Evolutionary conservation across 2,329 filamentous ascomycete genomes (phyloP).

Genomic region (Aspergillus sp.): DNA sequence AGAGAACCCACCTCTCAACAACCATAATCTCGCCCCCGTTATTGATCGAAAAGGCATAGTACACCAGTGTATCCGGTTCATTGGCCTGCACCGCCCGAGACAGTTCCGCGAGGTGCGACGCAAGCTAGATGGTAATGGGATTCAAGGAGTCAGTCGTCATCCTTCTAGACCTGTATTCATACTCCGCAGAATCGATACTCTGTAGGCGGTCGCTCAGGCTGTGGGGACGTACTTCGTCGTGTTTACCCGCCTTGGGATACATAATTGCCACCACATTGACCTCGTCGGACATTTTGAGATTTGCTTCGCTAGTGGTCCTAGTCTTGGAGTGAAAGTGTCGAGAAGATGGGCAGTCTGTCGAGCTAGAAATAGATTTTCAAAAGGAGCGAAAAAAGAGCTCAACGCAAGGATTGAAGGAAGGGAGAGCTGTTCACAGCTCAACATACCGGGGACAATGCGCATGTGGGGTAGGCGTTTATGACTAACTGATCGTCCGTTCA

Average conservation of each 20-base stretch:
- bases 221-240: constrained; percentile 26
- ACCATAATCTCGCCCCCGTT: constrained; percentile 33
- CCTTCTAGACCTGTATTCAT: neutral
- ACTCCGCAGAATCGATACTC: too few species aligned
- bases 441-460: neutral
- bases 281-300: constrained; percentile 25
- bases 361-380: neutral
- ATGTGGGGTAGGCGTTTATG: neutral
- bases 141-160: neutral
- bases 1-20: constrained; percentile 29
- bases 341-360: neutral
- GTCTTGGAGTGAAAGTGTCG: neutral
- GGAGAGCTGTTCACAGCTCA: neutral
- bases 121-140: constrained; percentile 19
- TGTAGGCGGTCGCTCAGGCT: too few species aligned
- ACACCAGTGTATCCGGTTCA: constrained; percentile 32
- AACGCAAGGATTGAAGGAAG: neutral
- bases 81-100: constrained; percentile 31
- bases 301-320: neutral
- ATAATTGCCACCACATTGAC: constrained; percentile 32
- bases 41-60: constrained; percentile 28
- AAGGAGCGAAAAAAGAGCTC: too few species aligned
- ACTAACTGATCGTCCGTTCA: neutral
- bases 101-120: constrained; percentile 23
- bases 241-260: constrained; percentile 31